Evolutionary conservation across 208 protist genomes (phyloP).

Genomic region (Trypanosoma caninum): DNA sequence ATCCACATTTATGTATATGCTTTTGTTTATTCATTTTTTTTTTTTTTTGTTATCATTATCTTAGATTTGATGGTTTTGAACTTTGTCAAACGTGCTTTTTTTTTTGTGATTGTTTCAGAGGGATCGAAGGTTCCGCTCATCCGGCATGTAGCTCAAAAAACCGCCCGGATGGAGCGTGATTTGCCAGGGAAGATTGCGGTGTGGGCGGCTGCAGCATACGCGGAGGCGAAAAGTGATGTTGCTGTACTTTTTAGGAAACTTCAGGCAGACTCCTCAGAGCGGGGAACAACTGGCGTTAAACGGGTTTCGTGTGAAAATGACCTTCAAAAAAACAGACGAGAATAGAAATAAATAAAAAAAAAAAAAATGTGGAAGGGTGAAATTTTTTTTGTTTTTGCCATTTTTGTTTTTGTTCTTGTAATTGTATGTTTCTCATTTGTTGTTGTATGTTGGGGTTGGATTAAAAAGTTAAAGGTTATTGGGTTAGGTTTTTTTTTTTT

Average conservation of each 20-base stretch:
- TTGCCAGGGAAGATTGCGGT: slow-evolving; percentile 41
- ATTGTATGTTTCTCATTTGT: too few relatives aligned
- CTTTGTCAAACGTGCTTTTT: slow-evolving; percentile 10
- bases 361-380: neutral
- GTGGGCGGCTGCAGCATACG: slow-evolving; percentile 47
- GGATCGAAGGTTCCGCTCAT: slow-evolving; percentile 36
- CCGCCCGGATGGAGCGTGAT: slow-evolving; percentile 35
- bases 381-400: neutral
- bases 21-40: slow-evolving; percentile 4
- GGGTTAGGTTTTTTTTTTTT: neutral
- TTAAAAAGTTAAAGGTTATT: neutral
- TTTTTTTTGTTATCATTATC: neutral
- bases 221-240: slow-evolving; percentile 54
- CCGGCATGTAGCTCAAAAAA: slow-evolving; percentile 41
- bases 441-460: neutral
- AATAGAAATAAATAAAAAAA: neutral
- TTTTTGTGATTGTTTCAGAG: slow-evolving; percentile 23
- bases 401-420: too few relatives aligned
- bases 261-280: neutral
- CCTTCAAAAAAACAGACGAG: neutral
- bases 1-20: neutral
- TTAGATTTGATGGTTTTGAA: neutral
- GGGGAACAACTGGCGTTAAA: neutral
- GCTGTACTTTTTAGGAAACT: slow-evolving; percentile 16
- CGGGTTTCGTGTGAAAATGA: neutral